Conservation (phyloP, 257 asterid species). For the Linderniella brevidens region DNA sequence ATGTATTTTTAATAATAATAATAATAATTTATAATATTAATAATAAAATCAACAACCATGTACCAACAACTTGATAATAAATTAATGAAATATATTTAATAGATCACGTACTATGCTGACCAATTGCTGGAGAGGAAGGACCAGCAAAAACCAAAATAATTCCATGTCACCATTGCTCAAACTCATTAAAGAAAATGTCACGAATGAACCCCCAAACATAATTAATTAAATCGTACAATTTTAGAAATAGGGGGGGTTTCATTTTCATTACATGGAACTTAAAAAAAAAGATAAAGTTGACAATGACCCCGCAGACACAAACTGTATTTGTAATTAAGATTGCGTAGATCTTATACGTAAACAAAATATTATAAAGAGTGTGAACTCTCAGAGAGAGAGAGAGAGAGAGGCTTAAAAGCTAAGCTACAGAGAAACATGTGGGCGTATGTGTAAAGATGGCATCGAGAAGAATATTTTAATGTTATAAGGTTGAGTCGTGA, state of each 20-base stretch:
- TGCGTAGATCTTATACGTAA: not conserved
- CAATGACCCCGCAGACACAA: slow-evolving; percentile 6
- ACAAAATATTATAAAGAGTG: not conserved
- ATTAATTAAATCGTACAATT: slow-evolving; percentile 1
- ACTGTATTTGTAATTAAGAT: slow-evolving; percentile 1
- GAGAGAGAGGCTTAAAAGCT: not conserved
- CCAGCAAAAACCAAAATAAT: slow-evolving; percentile 9
- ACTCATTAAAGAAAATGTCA: slow-evolving; percentile 9
- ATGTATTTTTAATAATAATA: too few species aligned
- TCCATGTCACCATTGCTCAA: slow-evolving; percentile 12
- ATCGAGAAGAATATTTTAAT: not conserved
- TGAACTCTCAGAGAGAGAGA: not conserved
- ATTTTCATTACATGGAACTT: slow-evolving; percentile 14
- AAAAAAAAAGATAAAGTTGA: slow-evolving; percentile 10
- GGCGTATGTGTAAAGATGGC: not conserved
- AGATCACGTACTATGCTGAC: slow-evolving; percentile 17
- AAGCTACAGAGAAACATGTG: not conserved
- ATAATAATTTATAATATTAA: too few species aligned
- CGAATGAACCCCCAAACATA: slow-evolving; percentile 6
- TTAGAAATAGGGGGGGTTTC: slow-evolving; percentile 11
- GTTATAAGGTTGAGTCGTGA: not conserved
- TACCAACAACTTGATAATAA: not conserved
- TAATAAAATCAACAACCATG: not conserved
- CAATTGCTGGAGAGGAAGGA: slow-evolving; percentile 21
- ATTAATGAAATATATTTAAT: slow-evolving; percentile 5